These are phyloP conservation scores for Psidium guajava DNA, from an alignment of 345 rosid genomes.

Conservation along the genomic window DNA sequence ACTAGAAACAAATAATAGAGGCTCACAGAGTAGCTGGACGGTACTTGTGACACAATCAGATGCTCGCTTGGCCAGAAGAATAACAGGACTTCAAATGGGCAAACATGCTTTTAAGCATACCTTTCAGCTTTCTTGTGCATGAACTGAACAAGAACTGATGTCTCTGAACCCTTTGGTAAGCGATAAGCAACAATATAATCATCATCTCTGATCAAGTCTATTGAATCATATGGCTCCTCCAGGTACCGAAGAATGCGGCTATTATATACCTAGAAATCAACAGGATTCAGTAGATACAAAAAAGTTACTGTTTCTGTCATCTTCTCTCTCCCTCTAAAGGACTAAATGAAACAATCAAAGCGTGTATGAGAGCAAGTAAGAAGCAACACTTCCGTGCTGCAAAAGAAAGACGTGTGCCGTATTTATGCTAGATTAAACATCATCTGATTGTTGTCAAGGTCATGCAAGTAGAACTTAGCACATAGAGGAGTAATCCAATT, in stretches of 20 bases:
- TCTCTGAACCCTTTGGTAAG: slow-evolving; percentile 30
- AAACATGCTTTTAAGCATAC: slow-evolving; percentile 14
- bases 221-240: slow-evolving; percentile 41
- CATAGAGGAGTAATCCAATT: not conserved
- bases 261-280: slow-evolving; percentile 31
- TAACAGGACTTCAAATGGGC: not conserved
- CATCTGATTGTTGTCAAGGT: not conserved
- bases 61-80: not conserved
- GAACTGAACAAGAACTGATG: slow-evolving; percentile 32
- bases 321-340: not conserved
- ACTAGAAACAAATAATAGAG: not conserved
- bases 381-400: not conserved
- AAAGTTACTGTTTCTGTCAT: not conserved
- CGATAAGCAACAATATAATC: slow-evolving; percentile 57
- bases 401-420: not conserved
- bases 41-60: not conserved
- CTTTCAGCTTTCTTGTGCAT: slow-evolving; percentile 27
- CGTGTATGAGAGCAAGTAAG: not conserved
- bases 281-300: not conserved
- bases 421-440: not conserved
- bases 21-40: not conserved
- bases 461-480: not conserved
- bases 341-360: not conserved
- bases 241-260: slow-evolving; percentile 28
- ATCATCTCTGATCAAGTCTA: slow-evolving; percentile 55